Evolutionary conservation across 345 rosid species (phyloP), one percentile per base, ranked within the genome.

Genomic region (Anacardium occidentale): DNA sequence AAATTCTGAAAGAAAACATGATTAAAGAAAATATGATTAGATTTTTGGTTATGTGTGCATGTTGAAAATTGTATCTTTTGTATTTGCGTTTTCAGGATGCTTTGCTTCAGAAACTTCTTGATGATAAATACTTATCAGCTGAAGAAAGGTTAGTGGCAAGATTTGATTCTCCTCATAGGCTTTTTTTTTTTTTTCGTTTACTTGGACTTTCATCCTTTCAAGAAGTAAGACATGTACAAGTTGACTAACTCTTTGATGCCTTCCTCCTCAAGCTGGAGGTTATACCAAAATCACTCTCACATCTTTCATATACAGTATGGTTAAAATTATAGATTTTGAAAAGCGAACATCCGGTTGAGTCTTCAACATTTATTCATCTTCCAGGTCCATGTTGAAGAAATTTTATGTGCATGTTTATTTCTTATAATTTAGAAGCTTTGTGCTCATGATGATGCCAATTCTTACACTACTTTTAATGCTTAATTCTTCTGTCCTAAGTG

Each of bases 71-170:
- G 62, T 73, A 51, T 44, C 60, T 42, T 65, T 17, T 64, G 37
- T 78, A 26, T 71, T 65, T 80, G 45, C 37, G 60, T 53, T 45
- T 77, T 69, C 85, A 92, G 97, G 93, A 94, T 79, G 94, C 90
- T 21, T 85, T 94, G 83, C 91, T 94, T 37, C 91, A 88, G 69
- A 88, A 89, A 79, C 97, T 92, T 77, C 76, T 89, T 56, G 80
- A 76, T 75, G 94, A 86, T 61, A 80, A 83, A 73, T 86, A 64
- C 87, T 79, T 92, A 70, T 77, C 91, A 37, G 70, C 79, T 29
- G 89, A 85, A 25, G 98, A 94, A 88, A 89, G 94, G 98, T 90
- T 37, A 67, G 88, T 80, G 20, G 11, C 3, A 69, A 60, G 45
- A 58, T 17, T 10, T 22, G 3, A 40, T 64, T 7, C 44, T 73